Conservation (phyloP, 2,329 filamentous ascomycete species). For the Fusarium gaditjirri region DNA sequence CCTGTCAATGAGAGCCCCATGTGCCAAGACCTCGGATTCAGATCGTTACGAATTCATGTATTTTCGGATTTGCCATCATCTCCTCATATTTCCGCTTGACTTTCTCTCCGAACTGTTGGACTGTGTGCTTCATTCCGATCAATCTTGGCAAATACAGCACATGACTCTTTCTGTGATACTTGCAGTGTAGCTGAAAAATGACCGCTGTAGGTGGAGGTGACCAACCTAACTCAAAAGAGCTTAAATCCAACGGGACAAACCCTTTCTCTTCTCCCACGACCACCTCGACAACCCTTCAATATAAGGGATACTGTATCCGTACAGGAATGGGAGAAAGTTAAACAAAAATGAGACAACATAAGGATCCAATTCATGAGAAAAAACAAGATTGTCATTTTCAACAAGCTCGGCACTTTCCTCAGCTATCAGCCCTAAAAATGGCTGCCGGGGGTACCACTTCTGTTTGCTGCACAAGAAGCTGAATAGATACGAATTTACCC, state of each 20-base stretch:
- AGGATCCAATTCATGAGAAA: not conserved
- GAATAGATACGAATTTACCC: too few species aligned
- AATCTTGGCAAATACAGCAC: not conserved
- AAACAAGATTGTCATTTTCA: not conserved
- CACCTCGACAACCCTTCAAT: slow-evolving; percentile 4
- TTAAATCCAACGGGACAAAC: slow-evolving; percentile 17
- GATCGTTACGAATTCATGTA: slow-evolving; percentile 2
- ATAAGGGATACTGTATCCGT: not conserved
- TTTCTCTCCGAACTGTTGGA: not conserved
- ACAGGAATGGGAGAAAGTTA: not conserved
- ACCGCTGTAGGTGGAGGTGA: not conserved
- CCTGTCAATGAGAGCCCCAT: slow-evolving; percentile 1
- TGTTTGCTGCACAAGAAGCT: not conserved
- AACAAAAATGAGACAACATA: not conserved
- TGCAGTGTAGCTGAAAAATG: slow-evolving; percentile 5
- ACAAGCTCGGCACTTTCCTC: not conserved
- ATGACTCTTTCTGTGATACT: not conserved
- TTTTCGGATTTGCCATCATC: slow-evolving; percentile 13
- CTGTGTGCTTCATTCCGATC: not conserved
- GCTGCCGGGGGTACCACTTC: not conserved
- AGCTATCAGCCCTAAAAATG: not conserved
- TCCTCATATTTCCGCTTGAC: not conserved
- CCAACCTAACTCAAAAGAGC: slow-evolving; percentile 20
- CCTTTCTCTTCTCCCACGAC: slow-evolving; percentile 7
- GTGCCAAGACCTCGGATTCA: slow-evolving; percentile 10